A percentile compares a stretch with the other conserved stretches of the same genome.
Conservation (phyloP, 1,139 yeast genomes). For the Eremothecium sinecaudum region DNA sequence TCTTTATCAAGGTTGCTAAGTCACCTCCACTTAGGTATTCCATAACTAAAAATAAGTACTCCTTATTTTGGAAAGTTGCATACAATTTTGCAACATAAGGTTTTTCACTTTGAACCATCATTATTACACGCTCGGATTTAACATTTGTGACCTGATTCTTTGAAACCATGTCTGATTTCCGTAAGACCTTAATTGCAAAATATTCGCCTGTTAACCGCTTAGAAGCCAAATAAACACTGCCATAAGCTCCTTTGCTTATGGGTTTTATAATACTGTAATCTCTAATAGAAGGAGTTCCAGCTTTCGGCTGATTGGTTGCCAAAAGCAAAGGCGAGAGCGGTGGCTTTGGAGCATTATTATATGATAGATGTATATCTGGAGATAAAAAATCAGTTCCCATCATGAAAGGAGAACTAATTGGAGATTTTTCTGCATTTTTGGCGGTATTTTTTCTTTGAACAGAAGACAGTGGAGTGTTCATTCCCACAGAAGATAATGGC, state of each 20-base stretch:
- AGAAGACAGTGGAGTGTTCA: slow-evolving; percentile 16
- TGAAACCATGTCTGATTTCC: slow-evolving; percentile 92
- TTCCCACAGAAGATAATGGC: slow-evolving; percentile 16
- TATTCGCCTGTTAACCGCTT: slow-evolving; percentile 85
- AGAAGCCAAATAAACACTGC: slow-evolving; percentile 81
- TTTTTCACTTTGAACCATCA: slow-evolving; percentile 94
- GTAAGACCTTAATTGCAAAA: slow-evolving; percentile 90
- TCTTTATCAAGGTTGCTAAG: slow-evolving; percentile 75
- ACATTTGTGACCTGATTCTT: slow-evolving; percentile 94
- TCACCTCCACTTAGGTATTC: slow-evolving; percentile 96
- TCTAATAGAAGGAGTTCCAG: slow-evolving; percentile 56
- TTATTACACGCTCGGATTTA: slow-evolving; percentile 87
- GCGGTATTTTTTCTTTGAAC: slow-evolving; percentile 32
- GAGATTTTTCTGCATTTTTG: slow-evolving; percentile 28
- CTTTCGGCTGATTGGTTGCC: slow-evolving; percentile 45
- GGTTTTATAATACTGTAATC: slow-evolving; percentile 91
- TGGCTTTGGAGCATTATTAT: slow-evolving; percentile 34
- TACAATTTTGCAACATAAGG: slow-evolving; percentile 89
- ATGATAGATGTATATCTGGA: slow-evolving; percentile 22
- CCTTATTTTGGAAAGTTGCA: slow-evolving; percentile 81
- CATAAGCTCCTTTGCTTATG: slow-evolving; percentile 95
- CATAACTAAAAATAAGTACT: slow-evolving; percentile 86
- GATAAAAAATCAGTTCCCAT: slow-evolving; percentile 22
- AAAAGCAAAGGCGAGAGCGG: slow-evolving; percentile 78
- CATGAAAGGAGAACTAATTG: slow-evolving; percentile 26